Evolutionary conservation across 306 rosid genomes (phyloP).

Genomic region (Sindora glabra): DNA sequence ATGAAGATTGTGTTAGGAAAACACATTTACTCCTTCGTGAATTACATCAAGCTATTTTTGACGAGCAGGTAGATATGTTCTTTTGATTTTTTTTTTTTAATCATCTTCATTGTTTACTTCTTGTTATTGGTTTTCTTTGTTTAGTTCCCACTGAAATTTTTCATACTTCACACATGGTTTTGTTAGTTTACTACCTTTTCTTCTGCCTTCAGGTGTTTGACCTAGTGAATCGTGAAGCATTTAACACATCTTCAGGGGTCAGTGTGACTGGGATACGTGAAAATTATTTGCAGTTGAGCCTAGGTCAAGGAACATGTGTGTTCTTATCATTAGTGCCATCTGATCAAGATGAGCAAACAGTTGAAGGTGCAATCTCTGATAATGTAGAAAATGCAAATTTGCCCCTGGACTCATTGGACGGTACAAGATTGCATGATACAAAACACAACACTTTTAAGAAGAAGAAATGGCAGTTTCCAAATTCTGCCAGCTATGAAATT

Average conservation of each 20-base stretch:
- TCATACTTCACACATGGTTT: not conserved
- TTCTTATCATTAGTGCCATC: constrained; percentile 63
- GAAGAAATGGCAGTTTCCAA: constrained; percentile 42
- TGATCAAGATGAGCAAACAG: constrained; percentile 39
- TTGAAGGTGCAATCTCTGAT: constrained; percentile 30
- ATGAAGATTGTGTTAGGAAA: constrained; percentile 64
- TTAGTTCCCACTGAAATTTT: not conserved
- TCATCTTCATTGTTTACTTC: not conserved
- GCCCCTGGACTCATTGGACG: constrained; percentile 75
- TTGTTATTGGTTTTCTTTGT: not conserved
- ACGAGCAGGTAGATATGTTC: constrained; percentile 46
- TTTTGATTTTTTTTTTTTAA: too few species aligned
- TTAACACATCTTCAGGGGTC: constrained; percentile 53
- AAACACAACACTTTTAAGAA: constrained; percentile 32
- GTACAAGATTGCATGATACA: constrained; percentile 46
- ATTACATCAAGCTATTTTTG: constrained; percentile 73
- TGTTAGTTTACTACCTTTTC: constrained; percentile 12
- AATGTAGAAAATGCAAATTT: constrained; percentile 47
- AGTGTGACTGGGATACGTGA: constrained; percentile 87
- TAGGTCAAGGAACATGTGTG: constrained; percentile 67
- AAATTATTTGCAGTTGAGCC: constrained; percentile 73
- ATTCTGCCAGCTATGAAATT: constrained; percentile 62
- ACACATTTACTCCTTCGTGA: constrained; percentile 70
- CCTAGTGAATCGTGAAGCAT: constrained; percentile 86
- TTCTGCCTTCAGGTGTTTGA: constrained; percentile 69